Conservation (phyloP, 2,329 filamentous ascomycete genomes). For the Fusarium caatingaense region DNA sequence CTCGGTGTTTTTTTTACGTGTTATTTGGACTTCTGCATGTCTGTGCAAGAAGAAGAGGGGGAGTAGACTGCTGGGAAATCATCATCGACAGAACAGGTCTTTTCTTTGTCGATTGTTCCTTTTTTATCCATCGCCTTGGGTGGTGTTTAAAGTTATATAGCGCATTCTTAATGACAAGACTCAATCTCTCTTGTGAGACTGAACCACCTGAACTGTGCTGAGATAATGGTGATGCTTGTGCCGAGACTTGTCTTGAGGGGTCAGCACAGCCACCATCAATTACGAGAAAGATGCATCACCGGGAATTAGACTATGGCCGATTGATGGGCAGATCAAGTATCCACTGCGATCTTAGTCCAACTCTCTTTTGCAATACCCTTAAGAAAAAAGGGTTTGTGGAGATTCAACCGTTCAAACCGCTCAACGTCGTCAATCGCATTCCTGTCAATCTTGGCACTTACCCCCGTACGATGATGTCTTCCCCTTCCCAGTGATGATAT, state of each 20-base stretch:
- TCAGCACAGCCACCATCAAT: slow-evolving; percentile 30
- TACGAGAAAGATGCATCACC: slow-evolving; percentile 1
- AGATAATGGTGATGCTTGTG: neutral
- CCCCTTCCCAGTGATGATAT: neutral
- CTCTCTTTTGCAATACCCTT: neutral
- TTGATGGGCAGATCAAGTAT: slow-evolving; percentile 8
- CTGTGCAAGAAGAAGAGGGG: neutral
- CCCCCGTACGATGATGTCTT: neutral
- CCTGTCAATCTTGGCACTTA: slow-evolving; percentile 9
- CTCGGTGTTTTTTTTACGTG: slow-evolving; percentile 40
- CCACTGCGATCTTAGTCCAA: slow-evolving; percentile 12
- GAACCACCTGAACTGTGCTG: too few relatives aligned
- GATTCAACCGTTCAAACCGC: slow-evolving; percentile 2
- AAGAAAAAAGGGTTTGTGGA: neutral
- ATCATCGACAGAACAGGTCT: slow-evolving; percentile 5
- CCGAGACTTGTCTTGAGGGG: slow-evolving; percentile 12
- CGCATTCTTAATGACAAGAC: slow-evolving; percentile 28
- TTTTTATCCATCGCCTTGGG: neutral
- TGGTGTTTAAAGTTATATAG: neutral
- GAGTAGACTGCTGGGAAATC: slow-evolving; percentile 26
- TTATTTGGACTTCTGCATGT: slow-evolving; percentile 5
- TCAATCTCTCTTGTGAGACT: neutral
- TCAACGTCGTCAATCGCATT: slow-evolving; percentile 1
- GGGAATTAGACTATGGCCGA: neutral
- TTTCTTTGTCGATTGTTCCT: slow-evolving; percentile 19